These are phyloP conservation scores for Meyerozyma carpophila DNA, from an alignment of 1,139 yeast species.

Conservation along the genomic window DNA sequence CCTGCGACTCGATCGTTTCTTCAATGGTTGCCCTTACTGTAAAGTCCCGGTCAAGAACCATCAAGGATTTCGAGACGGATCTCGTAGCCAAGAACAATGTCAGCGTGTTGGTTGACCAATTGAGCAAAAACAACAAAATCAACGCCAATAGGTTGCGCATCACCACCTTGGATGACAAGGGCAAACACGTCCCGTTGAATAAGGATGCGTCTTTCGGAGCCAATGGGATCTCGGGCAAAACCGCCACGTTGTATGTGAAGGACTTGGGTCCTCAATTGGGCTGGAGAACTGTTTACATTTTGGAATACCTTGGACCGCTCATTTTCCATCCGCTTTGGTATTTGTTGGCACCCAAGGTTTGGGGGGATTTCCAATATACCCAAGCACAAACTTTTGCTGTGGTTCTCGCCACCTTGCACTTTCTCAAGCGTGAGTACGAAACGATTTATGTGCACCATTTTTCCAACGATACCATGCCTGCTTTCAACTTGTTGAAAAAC, in stretches of 20 bases:
- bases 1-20: not conserved
- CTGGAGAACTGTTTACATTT: slow-evolving; percentile 82
- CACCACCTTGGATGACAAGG: slow-evolving; percentile 25
- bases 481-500: slow-evolving; percentile 80
- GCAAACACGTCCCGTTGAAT: slow-evolving; percentile 29
- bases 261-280: slow-evolving; percentile 92
- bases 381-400: slow-evolving; percentile 51
- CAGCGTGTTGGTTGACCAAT: slow-evolving; percentile 3
- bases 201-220: slow-evolving; percentile 21
- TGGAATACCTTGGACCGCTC: slow-evolving; percentile 89
- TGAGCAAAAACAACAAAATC: slow-evolving; percentile 7
- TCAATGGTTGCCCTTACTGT: slow-evolving; percentile 36
- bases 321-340: slow-evolving; percentile 71
- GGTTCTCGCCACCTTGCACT: slow-evolving; percentile 63
- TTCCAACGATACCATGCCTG: slow-evolving; percentile 89
- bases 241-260: slow-evolving; percentile 51
- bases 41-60: slow-evolving; percentile 46
- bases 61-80: slow-evolving; percentile 36
- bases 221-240: slow-evolving; percentile 24
- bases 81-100: slow-evolving; percentile 20
- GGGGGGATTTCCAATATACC: slow-evolving; percentile 31
- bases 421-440: slow-evolving; percentile 82
- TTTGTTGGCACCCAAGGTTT: slow-evolving; percentile 23
- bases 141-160: slow-evolving; percentile 31
- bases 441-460: slow-evolving; percentile 79